Percentiles rank a stretch among this genome's conserved stretches.
phyloP scores from a whole-genome alignment of 148 eudicot genomes.

The Gaultheria prostrata region DNA sequence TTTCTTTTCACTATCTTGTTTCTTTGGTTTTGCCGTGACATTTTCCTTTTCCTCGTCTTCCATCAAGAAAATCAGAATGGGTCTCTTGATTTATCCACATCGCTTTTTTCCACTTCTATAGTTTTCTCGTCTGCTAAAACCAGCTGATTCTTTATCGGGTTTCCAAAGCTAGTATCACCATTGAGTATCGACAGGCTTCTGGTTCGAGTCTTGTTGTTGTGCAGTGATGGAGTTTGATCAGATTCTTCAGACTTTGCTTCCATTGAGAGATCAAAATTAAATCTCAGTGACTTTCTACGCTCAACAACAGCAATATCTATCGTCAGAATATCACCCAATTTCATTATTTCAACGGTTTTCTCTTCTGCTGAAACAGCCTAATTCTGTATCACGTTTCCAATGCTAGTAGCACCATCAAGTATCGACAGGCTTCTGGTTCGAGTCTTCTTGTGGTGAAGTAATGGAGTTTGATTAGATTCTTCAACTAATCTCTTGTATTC shows the following conservation, averaged over 20 bases:
- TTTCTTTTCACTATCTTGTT: constrained; percentile 12
- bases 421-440: constrained; percentile 31
- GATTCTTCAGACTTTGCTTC: constrained; percentile 29
- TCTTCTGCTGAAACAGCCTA: constrained; percentile 3
- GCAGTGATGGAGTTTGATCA: constrained; percentile 41
- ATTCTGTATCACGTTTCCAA: constrained; percentile 9
- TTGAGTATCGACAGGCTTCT: constrained; percentile 29
- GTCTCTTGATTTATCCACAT: constrained; percentile 27
- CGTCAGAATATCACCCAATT: neutral
- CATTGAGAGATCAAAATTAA: constrained; percentile 37
- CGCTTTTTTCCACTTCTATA: constrained; percentile 39
- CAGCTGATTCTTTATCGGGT: constrained; percentile 4
- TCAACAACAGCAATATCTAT: constrained; percentile 12
- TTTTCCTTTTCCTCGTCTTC: constrained; percentile 17
- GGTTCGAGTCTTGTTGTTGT: constrained; percentile 16
- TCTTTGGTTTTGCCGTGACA: neutral
- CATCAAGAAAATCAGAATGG: constrained; percentile 13
- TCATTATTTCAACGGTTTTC: neutral
- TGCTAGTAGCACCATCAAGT: neutral
- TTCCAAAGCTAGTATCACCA: constrained; percentile 7
- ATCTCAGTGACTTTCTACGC: constrained; percentile 34
- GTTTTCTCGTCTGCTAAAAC: constrained; percentile 39
- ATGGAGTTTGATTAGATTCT: constrained; percentile 41
- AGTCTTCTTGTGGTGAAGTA: constrained; percentile 27
- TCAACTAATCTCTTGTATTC: neutral